A percentile compares a stretch with the other conserved stretches of the same genome.
Conservation (phyloP, 208 protist species). For the Trichomonas vaginalis region DNA sequence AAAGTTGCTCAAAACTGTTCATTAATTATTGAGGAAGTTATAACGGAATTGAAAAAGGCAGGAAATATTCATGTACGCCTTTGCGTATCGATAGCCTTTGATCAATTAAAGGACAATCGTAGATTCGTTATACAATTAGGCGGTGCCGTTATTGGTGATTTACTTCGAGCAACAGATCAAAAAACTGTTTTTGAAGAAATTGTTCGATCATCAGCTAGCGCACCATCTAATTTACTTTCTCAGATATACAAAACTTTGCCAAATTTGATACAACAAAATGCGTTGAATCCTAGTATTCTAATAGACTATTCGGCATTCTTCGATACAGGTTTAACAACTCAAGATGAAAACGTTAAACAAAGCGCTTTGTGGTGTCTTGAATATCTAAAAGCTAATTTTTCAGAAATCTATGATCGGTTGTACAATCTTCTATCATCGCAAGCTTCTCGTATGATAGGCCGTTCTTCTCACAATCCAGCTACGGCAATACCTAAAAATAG, state of each 20-base stretch:
- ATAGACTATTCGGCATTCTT: background rate
- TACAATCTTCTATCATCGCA: background rate
- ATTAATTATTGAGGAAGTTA: background rate
- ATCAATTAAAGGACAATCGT: background rate
- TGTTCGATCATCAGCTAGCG: background rate
- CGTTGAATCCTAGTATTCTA: background rate
- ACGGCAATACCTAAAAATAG: background rate
- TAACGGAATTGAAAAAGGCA: background rate
- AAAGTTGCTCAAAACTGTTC: background rate
- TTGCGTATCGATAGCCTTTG: background rate
- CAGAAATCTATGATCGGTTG: background rate
- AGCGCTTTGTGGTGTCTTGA: background rate
- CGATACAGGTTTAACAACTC: background rate
- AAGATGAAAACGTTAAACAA: background rate
- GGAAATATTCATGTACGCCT: background rate
- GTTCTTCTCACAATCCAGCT: background rate
- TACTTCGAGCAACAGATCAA: background rate
- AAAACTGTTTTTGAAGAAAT: background rate
- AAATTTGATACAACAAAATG: background rate
- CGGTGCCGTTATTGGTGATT: background rate
- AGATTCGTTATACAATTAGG: background rate
- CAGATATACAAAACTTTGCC: background rate
- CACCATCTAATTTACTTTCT: background rate
- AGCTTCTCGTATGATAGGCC: background rate
- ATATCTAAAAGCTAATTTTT: background rate